phyloP scores from a whole-genome alignment of 2,329 filamentous ascomycete species.

The Fusarium avenaceum region DNA sequence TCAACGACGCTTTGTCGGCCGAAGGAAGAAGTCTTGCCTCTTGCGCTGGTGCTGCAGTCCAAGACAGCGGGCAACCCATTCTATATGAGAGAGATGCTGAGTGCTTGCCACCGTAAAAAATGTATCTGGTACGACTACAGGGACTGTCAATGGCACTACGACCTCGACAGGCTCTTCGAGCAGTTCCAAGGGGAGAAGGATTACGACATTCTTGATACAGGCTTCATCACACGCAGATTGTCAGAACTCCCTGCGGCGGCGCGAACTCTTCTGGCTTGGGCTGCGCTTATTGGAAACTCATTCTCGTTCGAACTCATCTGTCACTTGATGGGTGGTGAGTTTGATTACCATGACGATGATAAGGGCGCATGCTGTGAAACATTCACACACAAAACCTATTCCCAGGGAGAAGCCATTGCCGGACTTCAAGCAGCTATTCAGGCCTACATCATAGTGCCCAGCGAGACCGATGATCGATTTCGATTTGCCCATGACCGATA shows the following conservation, averaged over 20 bases:
- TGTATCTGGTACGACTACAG: conserved; percentile 94
- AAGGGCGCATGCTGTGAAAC: conserved; percentile 49
- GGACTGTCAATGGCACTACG: conserved; percentile 84
- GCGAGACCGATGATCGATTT: conserved; percentile 88
- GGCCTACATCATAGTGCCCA: conserved; percentile 83
- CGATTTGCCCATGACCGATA: conserved; percentile 92
- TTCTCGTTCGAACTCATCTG: conserved; percentile 89
- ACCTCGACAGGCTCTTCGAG: conserved; percentile 86
- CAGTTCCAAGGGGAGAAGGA: conserved; percentile 85
- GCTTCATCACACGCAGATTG: conserved; percentile 84
- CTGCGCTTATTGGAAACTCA: conserved; percentile 81
- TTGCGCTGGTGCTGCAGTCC: conserved; percentile 88
- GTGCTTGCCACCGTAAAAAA: conserved; percentile 85
- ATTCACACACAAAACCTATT: conserved; percentile 57
- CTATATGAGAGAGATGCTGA: conserved; percentile 91
- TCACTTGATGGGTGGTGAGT: conserved; percentile 81
- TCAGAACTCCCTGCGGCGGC: conserved; percentile 80
- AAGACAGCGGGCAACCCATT: conserved; percentile 92
- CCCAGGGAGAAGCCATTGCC: conserved; percentile 76
- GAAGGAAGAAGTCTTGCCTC: conserved; percentile 78
- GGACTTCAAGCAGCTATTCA: conserved; percentile 87
- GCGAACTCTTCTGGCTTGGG: conserved; percentile 88
- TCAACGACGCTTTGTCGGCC: conserved; percentile 82
- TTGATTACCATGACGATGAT: conserved; percentile 69
- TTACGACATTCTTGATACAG: conserved; percentile 83